Base-by-base conservation (phyloP, 768 basidiomycete species). In the Erythrobasidium yunnanense region DNA sequence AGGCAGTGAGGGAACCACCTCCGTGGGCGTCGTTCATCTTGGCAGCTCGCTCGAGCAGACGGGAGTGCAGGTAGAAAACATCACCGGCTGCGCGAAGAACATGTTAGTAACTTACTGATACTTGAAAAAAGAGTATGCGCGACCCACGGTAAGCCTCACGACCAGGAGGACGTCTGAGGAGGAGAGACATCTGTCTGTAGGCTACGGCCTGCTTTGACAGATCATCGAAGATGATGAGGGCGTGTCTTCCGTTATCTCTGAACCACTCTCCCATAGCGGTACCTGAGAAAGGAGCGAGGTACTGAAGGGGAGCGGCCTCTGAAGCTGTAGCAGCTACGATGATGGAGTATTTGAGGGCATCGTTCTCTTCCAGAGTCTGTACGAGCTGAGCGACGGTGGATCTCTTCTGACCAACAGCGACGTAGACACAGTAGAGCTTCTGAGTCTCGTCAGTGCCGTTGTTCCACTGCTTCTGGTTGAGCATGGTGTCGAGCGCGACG, bases 201-300 rank as follows among this genome's bases (percentile, higher is more conserved):
- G 95, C 95, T 67, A 99, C 95, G 72, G 95, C 95, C 81, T 99
- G 95, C 82, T 99, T 99, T 75, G 95, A 99, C 78, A 99, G 81
- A 79, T 97, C 95, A 76, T 99, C 95, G 80, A 95, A 99, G 81
- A 99, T 88, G 80, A 99, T 97, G 74, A 97, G 84, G 71, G 93
- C 92, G 79, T 99, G 95, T 81, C 93, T 96, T 81, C 91, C 93
- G 78, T 99, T 99, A 81, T 99, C 95, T 80, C 90, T 76, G 95
- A 99, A 99, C 93, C 93, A 99, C 81, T 99, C 95, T 78, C 95
- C 95, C 91, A 99, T 99, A 75, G 95, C 95, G 79, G 90, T 93
- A 70, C 95, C 95, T 72, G 95, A 93, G 90, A 99, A 99, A 72
- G 95, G 95, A 74, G 95, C 95, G 74, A 99, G 88, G 81, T 96